Evolutionary conservation across 2,329 filamentous ascomycete genomes (phyloP).

Genomic region (Delphinella strobiligena): DNA sequence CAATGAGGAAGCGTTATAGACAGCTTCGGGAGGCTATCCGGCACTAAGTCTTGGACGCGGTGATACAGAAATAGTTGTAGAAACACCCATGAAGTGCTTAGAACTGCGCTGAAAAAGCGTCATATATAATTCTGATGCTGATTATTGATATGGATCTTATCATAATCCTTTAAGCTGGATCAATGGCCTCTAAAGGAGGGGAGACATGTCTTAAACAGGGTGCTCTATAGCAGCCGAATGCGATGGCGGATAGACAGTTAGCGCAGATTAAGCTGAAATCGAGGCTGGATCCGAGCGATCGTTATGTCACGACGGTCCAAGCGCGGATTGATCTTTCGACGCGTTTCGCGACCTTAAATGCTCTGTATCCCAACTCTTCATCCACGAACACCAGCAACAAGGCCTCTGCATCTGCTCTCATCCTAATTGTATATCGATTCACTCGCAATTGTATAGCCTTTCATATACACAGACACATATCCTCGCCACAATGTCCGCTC

Average conservation of each 20-base stretch:
- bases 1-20: neutral
- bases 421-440: neutral
- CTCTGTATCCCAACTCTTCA: neutral
- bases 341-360: neutral
- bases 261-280: neutral
- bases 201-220: neutral
- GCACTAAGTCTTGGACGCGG: neutral
- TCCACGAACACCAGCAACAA: neutral
- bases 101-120: too few species aligned
- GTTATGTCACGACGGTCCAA: neutral
- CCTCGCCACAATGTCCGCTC: conserved; percentile 49
- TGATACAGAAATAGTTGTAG: neutral
- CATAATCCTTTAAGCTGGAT: neutral
- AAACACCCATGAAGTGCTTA: too few species aligned
- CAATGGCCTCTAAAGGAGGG: neutral
- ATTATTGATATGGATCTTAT: neutral
- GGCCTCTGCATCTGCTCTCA: neutral
- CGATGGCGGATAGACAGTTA: neutral
- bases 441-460: neutral
- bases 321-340: neutral
- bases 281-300: neutral
- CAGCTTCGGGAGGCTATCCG: neutral
- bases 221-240: neutral
- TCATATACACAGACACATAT: neutral
- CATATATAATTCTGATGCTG: neutral